Evolutionary conservation across 305 asterid genomes (phyloP).

Genomic region (Fraxinus dipetala): DNA sequence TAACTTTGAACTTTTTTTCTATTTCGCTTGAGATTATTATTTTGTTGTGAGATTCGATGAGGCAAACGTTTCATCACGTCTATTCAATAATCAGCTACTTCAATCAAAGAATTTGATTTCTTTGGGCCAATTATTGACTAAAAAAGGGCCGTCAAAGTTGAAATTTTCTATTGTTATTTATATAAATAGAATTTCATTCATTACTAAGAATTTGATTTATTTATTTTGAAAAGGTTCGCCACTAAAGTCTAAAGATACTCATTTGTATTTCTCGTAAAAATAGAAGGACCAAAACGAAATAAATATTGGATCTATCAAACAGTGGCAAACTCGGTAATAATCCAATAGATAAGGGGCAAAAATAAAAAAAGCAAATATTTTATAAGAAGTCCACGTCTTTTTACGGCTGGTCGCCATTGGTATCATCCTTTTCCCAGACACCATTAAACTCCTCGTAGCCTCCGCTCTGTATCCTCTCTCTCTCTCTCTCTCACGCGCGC

Average conservation of each 20-base stretch:
- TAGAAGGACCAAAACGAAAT: not conserved
- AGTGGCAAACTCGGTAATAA: not conserved
- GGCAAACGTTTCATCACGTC: not conserved
- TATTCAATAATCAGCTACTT: not conserved
- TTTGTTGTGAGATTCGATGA: not conserved
- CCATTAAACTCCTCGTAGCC: constrained; percentile 59
- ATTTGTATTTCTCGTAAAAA: not conserved
- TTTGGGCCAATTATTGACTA: not conserved
- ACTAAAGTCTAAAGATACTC: not conserved
- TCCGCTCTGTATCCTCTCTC: constrained; percentile 26
- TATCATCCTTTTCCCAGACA: constrained; percentile 35
- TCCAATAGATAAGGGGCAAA: not conserved
- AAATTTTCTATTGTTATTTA: not conserved
- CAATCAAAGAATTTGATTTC: not conserved
- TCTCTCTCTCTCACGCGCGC: not conserved
- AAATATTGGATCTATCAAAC: not conserved
- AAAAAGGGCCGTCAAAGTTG: not conserved
- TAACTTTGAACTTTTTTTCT: not conserved
- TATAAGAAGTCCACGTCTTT: not conserved
- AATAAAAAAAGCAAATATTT: not conserved
- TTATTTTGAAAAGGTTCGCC: not conserved
- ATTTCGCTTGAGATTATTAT: not conserved
- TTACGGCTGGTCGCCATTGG: constrained; percentile 51
- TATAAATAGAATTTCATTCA: not conserved
- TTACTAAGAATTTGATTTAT: not conserved